Percentiles rank a stretch among this genome's conserved stretches.
Conservation (phyloP, 2,329 filamentous ascomycete genomes). For the Ramichloridium luteum region DNA sequence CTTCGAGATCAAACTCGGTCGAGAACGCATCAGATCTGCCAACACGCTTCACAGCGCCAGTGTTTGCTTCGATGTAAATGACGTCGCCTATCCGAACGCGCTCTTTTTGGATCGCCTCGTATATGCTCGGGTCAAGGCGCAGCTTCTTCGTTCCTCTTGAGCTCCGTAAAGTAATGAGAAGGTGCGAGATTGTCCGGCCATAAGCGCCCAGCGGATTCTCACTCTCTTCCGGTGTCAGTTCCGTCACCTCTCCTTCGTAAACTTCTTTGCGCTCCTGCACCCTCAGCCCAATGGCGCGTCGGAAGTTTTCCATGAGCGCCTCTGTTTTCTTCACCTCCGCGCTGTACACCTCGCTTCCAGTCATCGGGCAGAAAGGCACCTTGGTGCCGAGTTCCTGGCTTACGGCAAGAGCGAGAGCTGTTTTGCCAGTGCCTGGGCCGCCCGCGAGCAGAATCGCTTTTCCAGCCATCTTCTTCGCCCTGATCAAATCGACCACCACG, state of each 20-base stretch:
- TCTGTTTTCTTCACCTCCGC: slow-evolving; percentile 99
- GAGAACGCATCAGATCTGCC: slow-evolving; percentile 93
- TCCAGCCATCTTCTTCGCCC: slow-evolving; percentile 94
- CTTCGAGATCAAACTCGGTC: slow-evolving; percentile 96
- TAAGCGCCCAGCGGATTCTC: slow-evolving; percentile 96
- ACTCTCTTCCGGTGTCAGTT: slow-evolving; percentile 92
- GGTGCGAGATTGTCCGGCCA: slow-evolving; percentile 91
- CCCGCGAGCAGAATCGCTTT: slow-evolving; percentile 86
- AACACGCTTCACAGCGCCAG: slow-evolving; percentile 92
- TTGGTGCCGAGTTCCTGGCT: slow-evolving; percentile 96
- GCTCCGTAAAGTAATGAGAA: slow-evolving; percentile 89
- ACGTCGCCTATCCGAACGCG: slow-evolving; percentile 91
- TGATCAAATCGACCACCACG: slow-evolving; percentile 90
- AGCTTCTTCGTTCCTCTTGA: slow-evolving; percentile 97
- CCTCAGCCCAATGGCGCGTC: slow-evolving; percentile 87
- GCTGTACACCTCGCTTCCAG: slow-evolving; percentile 95
- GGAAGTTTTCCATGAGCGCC: slow-evolving; percentile 97
- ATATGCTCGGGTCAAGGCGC: slow-evolving; percentile 91
- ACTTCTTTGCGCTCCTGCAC: slow-evolving; percentile 99
- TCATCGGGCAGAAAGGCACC: slow-evolving; percentile 96
- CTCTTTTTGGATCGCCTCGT: slow-evolving; percentile 98
- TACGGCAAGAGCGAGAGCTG: slow-evolving; percentile 84
- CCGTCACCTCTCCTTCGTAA: slow-evolving; percentile 96
- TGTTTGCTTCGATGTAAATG: slow-evolving; percentile 98
- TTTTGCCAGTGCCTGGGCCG: slow-evolving; percentile 94